These are phyloP conservation scores for Sphaerulina vaccinii DNA, from an alignment of 2,329 filamentous ascomycete species.

Conservation along the genomic window DNA sequence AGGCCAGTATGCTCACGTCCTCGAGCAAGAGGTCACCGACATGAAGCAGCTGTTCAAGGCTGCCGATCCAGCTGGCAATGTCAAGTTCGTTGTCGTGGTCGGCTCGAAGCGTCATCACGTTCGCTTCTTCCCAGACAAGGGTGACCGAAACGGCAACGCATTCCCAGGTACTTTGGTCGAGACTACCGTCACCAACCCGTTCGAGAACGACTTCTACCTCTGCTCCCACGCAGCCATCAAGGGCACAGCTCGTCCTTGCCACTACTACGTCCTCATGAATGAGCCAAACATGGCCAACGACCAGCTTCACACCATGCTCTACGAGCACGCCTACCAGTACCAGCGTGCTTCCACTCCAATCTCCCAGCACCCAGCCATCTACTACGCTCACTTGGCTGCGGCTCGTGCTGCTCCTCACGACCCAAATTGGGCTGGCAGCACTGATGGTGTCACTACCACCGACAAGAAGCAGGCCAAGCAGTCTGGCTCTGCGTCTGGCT, in stretches of 20 bases:
- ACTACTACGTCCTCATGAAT: conserved; percentile 83
- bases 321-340: conserved; percentile 93
- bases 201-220: conserved; percentile 84
- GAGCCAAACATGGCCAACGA: conserved; percentile 68
- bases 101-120: conserved; percentile 94
- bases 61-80: conserved; percentile 40
- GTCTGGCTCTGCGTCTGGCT: conserved; percentile 22
- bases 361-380: conserved; percentile 82
- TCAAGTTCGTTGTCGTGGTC: conserved; percentile 81
- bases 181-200: conserved; percentile 83
- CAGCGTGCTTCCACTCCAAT: conserved; percentile 89
- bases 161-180: conserved; percentile 86
- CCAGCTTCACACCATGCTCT: conserved; percentile 81
- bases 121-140: conserved; percentile 77
- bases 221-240: conserved; percentile 78
- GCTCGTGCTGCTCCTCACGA: conserved; percentile 77
- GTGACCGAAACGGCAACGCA: conserved; percentile 77
- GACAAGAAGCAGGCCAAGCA: conserved; percentile 14
- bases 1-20: conserved; percentile 76
- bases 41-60: conserved; percentile 57
- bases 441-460: conserved; percentile 20
- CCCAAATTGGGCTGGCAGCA: conserved; percentile 40
- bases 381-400: conserved; percentile 91
- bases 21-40: conserved; percentile 72
- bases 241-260: conserved; percentile 83